Evolutionary conservation across 208 protist species (phyloP).

Genomic region (Wallacemonas sp.): DNA sequence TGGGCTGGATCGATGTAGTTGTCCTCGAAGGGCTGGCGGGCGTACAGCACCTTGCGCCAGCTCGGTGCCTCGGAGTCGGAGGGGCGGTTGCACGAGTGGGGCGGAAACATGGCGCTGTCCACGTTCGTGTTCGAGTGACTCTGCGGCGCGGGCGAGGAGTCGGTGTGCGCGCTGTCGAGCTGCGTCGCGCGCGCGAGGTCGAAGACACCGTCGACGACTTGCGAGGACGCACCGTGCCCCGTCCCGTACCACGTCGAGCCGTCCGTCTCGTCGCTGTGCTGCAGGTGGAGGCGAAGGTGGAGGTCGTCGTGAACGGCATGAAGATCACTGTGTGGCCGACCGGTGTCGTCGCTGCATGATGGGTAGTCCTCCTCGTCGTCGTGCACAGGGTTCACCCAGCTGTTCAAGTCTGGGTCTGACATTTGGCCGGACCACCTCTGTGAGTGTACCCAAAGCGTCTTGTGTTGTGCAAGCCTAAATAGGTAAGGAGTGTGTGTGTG

Average conservation of each 20-base stretch:
- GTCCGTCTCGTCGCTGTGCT: not conserved
- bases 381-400: not conserved
- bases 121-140: not conserved
- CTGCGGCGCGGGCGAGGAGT: not conserved
- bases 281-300: too few relatives aligned
- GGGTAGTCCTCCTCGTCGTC: not conserved
- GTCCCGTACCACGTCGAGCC: too few relatives aligned
- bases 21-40: constrained; percentile 86
- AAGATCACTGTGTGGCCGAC: not conserved
- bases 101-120: too few relatives aligned
- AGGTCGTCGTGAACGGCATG: not conserved
- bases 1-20: constrained; percentile 86
- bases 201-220: too few relatives aligned
- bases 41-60: constrained; percentile 88
- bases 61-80: constrained; percentile 3
- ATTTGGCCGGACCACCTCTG: not conserved
- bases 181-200: too few relatives aligned
- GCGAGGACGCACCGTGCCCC: too few relatives aligned
- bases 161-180: not conserved
- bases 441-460: too few relatives aligned
- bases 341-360: not conserved
- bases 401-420: constrained; percentile 4
- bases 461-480: too few relatives aligned
- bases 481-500: too few relatives aligned
- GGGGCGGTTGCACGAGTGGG: too few relatives aligned